phyloP scores from a whole-genome alignment of 345 rosid genomes.

The Populus deltoides region DNA sequence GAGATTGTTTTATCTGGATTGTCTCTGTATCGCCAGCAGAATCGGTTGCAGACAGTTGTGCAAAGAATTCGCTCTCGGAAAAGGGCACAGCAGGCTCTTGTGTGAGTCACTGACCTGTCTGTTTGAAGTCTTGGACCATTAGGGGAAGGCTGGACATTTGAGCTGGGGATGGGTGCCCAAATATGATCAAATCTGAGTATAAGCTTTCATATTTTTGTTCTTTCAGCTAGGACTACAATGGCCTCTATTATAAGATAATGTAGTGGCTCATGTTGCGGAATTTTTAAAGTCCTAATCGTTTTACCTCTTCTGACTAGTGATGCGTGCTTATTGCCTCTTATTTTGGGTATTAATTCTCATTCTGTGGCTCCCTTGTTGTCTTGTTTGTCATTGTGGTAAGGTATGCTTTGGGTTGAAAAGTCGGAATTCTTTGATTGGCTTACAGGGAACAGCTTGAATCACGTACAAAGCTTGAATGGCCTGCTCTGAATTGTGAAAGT shows the following conservation, averaged over 20 bases:
- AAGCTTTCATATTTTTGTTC: constrained; percentile 15
- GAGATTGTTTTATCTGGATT: constrained; percentile 55
- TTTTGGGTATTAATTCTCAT: constrained; percentile 7
- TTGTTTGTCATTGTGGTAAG: constrained; percentile 20
- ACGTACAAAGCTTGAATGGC: constrained; percentile 75
- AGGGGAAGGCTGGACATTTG: constrained; percentile 21
- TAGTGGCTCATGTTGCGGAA: constrained; percentile 2
- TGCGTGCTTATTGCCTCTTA: constrained; percentile 7
- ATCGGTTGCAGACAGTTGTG: constrained; percentile 65
- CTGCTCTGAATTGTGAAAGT: constrained; percentile 53
- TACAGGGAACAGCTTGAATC: constrained; percentile 94
- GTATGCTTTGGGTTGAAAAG: constrained; percentile 34
- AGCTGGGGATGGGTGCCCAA: constrained; percentile 13
- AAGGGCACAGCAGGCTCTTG: constrained; percentile 65
- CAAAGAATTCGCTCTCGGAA: constrained; percentile 70
- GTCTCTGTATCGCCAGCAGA: constrained; percentile 61
- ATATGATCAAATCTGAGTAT: constrained; percentile 23
- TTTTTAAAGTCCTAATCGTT: not conserved
- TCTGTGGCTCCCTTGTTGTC: constrained; percentile 6
- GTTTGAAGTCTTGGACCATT: constrained; percentile 36
- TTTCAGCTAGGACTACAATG: constrained; percentile 20
- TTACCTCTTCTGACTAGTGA: constrained; percentile 6
- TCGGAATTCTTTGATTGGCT: constrained; percentile 52
- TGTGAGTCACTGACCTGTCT: constrained; percentile 63
- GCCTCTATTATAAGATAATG: constrained; percentile 18